A percentile compares a stretch with the other conserved stretches of the same genome.
Evolutionary conservation across 2,329 filamentous ascomycete species (phyloP).

Genomic region (Pseudogymnoascus sp.): DNA sequence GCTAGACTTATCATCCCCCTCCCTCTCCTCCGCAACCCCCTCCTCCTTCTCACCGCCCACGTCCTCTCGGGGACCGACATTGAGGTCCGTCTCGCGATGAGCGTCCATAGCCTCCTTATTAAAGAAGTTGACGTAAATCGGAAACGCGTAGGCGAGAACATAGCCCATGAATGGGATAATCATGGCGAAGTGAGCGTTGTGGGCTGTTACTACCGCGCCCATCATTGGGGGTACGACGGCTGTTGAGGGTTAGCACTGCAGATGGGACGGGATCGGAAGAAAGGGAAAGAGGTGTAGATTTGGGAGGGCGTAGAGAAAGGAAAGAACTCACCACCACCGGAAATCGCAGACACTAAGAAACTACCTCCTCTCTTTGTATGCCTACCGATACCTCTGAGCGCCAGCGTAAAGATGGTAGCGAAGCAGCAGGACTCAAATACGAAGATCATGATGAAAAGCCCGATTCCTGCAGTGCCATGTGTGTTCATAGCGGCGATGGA

Average conservation of each 20-base stretch:
- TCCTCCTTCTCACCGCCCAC: background rate
- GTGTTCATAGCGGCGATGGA: slow-evolving; percentile 43
- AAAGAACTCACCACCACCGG: slow-evolving; percentile 43
- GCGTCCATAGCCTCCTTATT: slow-evolving; percentile 21
- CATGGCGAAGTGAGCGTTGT: background rate
- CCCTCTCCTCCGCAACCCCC: background rate
- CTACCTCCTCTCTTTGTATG: slow-evolving; percentile 43
- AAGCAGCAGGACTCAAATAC: slow-evolving; percentile 47
- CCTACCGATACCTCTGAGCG: slow-evolving; percentile 43
- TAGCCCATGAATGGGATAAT: slow-evolving; percentile 15
- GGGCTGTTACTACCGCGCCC: slow-evolving; percentile 55
- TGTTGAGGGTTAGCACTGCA: background rate
- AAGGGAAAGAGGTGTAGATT: no score
- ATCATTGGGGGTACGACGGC: slow-evolving; percentile 61
- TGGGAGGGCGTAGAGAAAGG: slow-evolving; percentile 49
- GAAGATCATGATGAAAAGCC: slow-evolving; percentile 41
- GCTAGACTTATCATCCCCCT: background rate
- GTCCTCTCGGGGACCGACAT: background rate
- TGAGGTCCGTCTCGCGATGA: slow-evolving; percentile 5
- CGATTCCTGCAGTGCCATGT: slow-evolving; percentile 39
- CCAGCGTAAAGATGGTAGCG: slow-evolving; percentile 44
- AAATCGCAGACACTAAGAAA: slow-evolving; percentile 40
- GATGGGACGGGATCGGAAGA: background rate
- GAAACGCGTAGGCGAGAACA: slow-evolving; percentile 12
- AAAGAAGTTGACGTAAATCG: slow-evolving; percentile 13